These are phyloP conservation scores for Pichia sp. DNA, from an alignment of 1,139 yeast species.

Conservation along the genomic window DNA sequence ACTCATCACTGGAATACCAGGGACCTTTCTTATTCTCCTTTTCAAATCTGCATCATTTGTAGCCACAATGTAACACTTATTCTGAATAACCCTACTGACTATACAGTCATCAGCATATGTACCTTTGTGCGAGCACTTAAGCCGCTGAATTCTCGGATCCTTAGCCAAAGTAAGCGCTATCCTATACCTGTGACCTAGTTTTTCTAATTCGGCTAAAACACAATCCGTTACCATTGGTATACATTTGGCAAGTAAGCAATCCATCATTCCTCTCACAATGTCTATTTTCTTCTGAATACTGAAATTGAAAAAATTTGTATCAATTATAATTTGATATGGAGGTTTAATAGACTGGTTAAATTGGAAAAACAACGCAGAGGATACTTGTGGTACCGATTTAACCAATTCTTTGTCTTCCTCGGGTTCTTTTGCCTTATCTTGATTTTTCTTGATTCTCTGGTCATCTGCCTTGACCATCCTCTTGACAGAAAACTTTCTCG, in stretches of 20 bases:
- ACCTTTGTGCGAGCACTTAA: constrained; percentile 88
- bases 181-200: constrained; percentile 88
- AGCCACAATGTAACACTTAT: constrained; percentile 94
- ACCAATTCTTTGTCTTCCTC: constrained; percentile 76
- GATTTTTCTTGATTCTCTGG: constrained; percentile 48
- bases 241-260: constrained; percentile 87
- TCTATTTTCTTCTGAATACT: constrained; percentile 94
- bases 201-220: constrained; percentile 96
- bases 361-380: constrained; percentile 92
- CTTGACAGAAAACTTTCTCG: constrained; percentile 95
- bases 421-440: constrained; percentile 29
- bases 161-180: constrained; percentile 89
- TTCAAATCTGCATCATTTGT: constrained; percentile 98
- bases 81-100: constrained; percentile 88
- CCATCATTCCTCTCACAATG: constrained; percentile 93
- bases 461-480: constrained; percentile 74
- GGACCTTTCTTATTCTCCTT: constrained; percentile 89
- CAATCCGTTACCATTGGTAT: constrained; percentile 95
- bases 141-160: constrained; percentile 84
- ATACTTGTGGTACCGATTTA: constrained; percentile 85
- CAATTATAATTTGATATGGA: constrained; percentile 91
- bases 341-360: constrained; percentile 92
- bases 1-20: constrained; percentile 95
- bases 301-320: constrained; percentile 94
- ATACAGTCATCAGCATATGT: constrained; percentile 98